A percentile compares a stretch with the other conserved stretches of the same genome.
Conservation (phyloP, 495 filamentous ascomycete genomes). For the Alectoria sarmentosa region DNA sequence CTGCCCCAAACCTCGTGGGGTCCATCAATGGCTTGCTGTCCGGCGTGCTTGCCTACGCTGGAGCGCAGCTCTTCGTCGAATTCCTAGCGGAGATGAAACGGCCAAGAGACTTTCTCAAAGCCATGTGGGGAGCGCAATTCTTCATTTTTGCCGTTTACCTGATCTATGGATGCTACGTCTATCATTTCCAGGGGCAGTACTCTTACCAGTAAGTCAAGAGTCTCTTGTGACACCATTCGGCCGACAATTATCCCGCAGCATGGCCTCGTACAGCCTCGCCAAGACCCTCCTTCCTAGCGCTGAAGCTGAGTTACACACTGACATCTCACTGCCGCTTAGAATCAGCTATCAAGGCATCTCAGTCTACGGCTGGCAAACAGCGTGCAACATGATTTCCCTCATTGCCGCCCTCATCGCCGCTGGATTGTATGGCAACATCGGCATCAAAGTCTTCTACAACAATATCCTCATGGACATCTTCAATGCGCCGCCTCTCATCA, state of each 20-base stretch:
- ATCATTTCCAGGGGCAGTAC: conserved; percentile 53
- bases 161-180: conserved; percentile 52
- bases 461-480: conserved; percentile 52
- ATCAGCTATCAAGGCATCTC: conserved; percentile 44
- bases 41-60: conserved; percentile 55
- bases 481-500: conserved; percentile 43
- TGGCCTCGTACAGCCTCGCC: neutral
- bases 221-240: neutral
- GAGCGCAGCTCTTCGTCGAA: conserved; percentile 54
- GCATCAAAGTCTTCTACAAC: conserved; percentile 56
- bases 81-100: conserved; percentile 61
- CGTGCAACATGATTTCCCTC: conserved; percentile 48
- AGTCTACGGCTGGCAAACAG: conserved; percentile 45
- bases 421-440: conserved; percentile 56
- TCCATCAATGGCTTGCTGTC: conserved; percentile 49
- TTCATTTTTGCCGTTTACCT: conserved; percentile 48
- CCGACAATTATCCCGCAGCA: neutral
- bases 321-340: conserved; percentile 5
- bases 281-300: neutral
- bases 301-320: neutral
- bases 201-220: conserved; percentile 26
- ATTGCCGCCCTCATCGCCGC: conserved; percentile 48
- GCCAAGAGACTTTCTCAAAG: conserved; percentile 55
- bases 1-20: conserved; percentile 28
- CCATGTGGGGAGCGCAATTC: conserved; percentile 46